phyloP scores from a whole-genome alignment of 2,329 filamentous ascomycete genomes.

The Calonectria hawksworthii region DNA sequence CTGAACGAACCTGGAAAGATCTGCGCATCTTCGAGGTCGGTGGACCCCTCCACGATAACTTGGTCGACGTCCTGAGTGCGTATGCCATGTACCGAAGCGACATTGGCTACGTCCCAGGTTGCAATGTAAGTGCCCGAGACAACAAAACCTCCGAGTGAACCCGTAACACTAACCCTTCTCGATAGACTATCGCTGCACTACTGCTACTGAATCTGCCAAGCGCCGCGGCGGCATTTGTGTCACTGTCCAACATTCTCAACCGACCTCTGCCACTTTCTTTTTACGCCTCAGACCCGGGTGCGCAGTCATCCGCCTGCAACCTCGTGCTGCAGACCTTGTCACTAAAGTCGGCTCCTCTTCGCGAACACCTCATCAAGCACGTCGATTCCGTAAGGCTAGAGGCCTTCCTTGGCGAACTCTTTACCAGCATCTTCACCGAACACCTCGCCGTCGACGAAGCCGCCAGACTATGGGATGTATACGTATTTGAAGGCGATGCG shows the following conservation, averaged over 20 bases:
- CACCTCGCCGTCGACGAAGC: constrained; percentile 78
- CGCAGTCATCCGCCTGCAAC: constrained; percentile 77
- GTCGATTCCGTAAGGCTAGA: constrained; percentile 62
- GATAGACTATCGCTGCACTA: constrained; percentile 78
- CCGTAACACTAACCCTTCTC: constrained; percentile 30
- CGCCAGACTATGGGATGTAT: constrained; percentile 83
- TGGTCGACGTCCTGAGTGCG: constrained; percentile 81
- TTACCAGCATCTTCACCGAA: constrained; percentile 74
- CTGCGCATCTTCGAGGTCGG: constrained; percentile 78
- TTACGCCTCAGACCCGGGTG: constrained; percentile 77
- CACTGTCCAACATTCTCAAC: constrained; percentile 83
- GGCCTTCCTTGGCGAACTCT: constrained; percentile 71
- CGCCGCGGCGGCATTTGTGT: constrained; percentile 75
- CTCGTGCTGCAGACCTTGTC: constrained; percentile 76
- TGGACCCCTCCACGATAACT: constrained; percentile 75
- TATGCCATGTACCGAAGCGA: constrained; percentile 88
- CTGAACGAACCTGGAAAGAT: constrained; percentile 76
- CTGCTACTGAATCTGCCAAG: constrained; percentile 79
- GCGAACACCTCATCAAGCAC: constrained; percentile 72
- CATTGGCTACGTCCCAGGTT: constrained; percentile 82
- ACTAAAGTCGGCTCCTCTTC: constrained; percentile 74
- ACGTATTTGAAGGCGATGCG: constrained; percentile 84
- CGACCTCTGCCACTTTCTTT: constrained; percentile 82
- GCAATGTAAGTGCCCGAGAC: constrained; percentile 71
- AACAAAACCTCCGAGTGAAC: constrained; percentile 11